Conservation (phyloP, 306 rosid species). For the Lithocarpus polystachyus region DNA sequence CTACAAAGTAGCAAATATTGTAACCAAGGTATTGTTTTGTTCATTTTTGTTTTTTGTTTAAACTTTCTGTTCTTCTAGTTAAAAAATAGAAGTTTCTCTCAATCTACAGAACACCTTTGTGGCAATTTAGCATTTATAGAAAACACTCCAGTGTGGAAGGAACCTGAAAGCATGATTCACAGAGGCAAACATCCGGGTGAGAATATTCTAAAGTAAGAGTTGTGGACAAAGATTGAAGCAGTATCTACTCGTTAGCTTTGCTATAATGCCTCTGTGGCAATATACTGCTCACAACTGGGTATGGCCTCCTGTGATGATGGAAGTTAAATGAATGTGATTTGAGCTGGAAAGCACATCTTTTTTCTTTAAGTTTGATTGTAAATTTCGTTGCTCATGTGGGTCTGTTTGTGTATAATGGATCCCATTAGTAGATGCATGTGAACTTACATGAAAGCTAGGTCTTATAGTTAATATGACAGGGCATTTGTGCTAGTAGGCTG, state of each 20-base stretch:
- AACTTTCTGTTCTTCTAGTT: background rate
- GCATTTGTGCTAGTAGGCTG: too few relatives aligned
- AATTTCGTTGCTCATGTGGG: background rate
- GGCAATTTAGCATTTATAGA: constrained; percentile 33
- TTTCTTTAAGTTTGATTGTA: constrained; percentile 24
- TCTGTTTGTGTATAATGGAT: too few relatives aligned
- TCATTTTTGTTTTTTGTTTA: background rate
- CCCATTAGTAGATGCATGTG: too few relatives aligned
- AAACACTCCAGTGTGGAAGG: constrained; percentile 55
- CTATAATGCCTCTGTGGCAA: constrained; percentile 15
- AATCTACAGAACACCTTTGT: constrained; percentile 36
- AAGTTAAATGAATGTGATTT: constrained; percentile 16
- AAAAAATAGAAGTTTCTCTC: background rate
- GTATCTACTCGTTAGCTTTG: constrained; percentile 45
- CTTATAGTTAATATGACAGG: too few relatives aligned
- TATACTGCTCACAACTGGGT: constrained; percentile 49
- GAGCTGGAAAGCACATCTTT: constrained; percentile 16
- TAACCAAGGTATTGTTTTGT: too few relatives aligned
- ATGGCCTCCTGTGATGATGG: constrained; percentile 61
- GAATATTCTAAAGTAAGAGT: too few relatives aligned
- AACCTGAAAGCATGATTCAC: too few relatives aligned
- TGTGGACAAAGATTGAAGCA: constrained; percentile 78
- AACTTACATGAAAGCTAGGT: too few relatives aligned
- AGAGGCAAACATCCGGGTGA: too few relatives aligned
- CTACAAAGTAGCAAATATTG: too few relatives aligned